Evolutionary conservation across 2,329 filamentous ascomycete genomes (phyloP), one percentile per base, ranked within the genome.

Genomic region (Colletotrichum orbiculare): DNA sequence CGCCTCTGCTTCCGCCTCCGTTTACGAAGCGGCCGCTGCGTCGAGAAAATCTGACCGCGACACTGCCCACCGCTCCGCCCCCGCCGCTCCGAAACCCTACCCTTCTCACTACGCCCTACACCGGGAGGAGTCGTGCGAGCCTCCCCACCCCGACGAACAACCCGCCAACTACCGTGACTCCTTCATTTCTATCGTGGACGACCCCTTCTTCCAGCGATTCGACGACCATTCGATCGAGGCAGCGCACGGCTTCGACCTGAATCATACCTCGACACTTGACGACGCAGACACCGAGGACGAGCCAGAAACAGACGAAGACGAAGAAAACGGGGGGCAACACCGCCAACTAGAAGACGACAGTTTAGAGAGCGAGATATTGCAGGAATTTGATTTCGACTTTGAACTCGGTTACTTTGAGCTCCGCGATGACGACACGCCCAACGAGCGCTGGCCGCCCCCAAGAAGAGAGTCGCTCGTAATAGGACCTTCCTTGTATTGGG

Each of bases 161-260:
- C 61, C 66, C 37, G 60, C 69, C 61, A 71, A 69, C 55, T 74
- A 75, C 70, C 79, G 83, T 66, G 81, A 83, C 69, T 87, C 84
- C 15, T 76, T 86, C 68, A 74, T 79, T 54, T 86, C 83, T 64
- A 83, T 87, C 66, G 76, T 84, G 71, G 82, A 87, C 79, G 84
- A 86, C 68, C 83, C 83, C 37, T 85, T 86, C 73, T 84, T 85
- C 75, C 79, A 81, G 70, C 80, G 78, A 68, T 81, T 82, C 68
- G 75, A 82, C 72, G 72, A 75, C 42, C 73, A 75, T 63, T 70
- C 75, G 47, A 70, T 72, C 41, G 71, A 73, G 57, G 72, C 75
- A 65, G 64, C 74, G 55, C 73, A 69, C 60, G 71, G 39, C 41
- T 66, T 68, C 37, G 67, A 68, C 34, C 73, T 60, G 70, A 69